These are phyloP conservation scores for Candida coquimbonensis DNA, from an alignment of 805 yeast genomes.

Conservation along the genomic window DNA sequence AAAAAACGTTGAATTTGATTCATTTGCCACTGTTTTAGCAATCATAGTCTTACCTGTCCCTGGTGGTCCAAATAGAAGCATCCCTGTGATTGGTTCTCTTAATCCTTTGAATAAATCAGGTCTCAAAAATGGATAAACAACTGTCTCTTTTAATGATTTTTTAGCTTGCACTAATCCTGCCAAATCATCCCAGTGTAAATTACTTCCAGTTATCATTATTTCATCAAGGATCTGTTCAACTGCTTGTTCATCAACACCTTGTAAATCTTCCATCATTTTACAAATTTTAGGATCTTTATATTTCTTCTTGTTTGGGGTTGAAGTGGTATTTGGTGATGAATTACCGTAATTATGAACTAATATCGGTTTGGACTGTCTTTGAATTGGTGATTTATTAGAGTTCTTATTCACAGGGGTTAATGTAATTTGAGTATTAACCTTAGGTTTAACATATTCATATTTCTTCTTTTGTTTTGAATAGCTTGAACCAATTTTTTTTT, in stretches of 20 bases:
- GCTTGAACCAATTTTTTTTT: background rate
- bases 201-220: slow-evolving; percentile 83
- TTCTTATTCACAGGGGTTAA: slow-evolving; percentile 13
- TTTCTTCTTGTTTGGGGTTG: slow-evolving; percentile 1
- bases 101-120: slow-evolving; percentile 90
- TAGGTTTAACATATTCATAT: slow-evolving; percentile 22
- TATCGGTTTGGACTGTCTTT: no score
- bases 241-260: slow-evolving; percentile 71
- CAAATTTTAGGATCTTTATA: slow-evolving; percentile 18
- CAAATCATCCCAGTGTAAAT: slow-evolving; percentile 90
- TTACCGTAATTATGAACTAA: no score
- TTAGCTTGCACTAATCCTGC: slow-evolving; percentile 91
- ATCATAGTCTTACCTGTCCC: slow-evolving; percentile 99
- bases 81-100: slow-evolving; percentile 93
- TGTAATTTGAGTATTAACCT: slow-evolving; percentile 21
- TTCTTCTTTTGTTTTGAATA: slow-evolving; percentile 6
- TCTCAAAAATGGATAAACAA: slow-evolving; percentile 89
- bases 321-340: background rate
- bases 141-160: slow-evolving; percentile 84
- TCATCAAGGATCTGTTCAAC: slow-evolving; percentile 84
- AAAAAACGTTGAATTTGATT: slow-evolving; percentile 87
- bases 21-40: slow-evolving; percentile 94
- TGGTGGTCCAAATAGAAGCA: slow-evolving; percentile 94
- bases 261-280: slow-evolving; percentile 27
- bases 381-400: background rate